Base-by-base conservation (phyloP, 2,329 filamentous ascomycete species). In the Hymenoscyphus occultus region DNA sequence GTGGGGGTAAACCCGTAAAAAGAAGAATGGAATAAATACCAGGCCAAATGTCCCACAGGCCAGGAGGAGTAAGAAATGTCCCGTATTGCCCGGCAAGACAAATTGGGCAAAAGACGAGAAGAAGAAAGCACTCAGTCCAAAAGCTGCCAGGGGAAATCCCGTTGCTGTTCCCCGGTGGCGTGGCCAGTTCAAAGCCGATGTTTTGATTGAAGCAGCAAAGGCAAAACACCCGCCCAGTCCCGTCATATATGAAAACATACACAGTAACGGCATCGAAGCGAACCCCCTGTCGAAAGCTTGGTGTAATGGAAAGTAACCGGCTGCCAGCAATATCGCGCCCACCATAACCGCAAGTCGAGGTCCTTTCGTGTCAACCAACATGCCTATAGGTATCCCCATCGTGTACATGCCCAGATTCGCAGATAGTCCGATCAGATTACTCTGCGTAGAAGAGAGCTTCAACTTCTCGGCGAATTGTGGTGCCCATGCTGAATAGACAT, bases 401-500 rank as follows among this genome's bases (percentile, higher is more conserved):
- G 88, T 88, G 78, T 98, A 98, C 92, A 97, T 97, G 74, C 94
- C 94, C 74, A 98, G 79, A 74, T 94, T 94, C n/a, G 88, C 91
- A 58, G 86, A 84, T n/a, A 90, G 83, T 56, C 91, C 93, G 75
- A 99, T 93, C 70, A 98, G 78, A 78, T 99, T 98, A 78, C 87
- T 93, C 77, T 97, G 84, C 2, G 94, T 98, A n/a, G 95, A 90
- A 14, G 93, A 93, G 67, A 98, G 86, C 75, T 90, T 88, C 72
- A 99, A 83, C 71, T 86, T 88, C 74, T 96, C 89, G 60, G 93
- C 93, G 75, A 97, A 97, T 78, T 97, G 93, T 22, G 95, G 95
- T 14, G 92, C 93, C 93, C 95, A 99, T 78, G 94, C 94, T 63
- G 93, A 97, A 79, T 97, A 99, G 75, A 93, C 94, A 86, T 99